These are phyloP conservation scores for Trichoderma aggressivum DNA, from an alignment of 2,329 filamentous ascomycete genomes.

Conservation along the genomic window DNA sequence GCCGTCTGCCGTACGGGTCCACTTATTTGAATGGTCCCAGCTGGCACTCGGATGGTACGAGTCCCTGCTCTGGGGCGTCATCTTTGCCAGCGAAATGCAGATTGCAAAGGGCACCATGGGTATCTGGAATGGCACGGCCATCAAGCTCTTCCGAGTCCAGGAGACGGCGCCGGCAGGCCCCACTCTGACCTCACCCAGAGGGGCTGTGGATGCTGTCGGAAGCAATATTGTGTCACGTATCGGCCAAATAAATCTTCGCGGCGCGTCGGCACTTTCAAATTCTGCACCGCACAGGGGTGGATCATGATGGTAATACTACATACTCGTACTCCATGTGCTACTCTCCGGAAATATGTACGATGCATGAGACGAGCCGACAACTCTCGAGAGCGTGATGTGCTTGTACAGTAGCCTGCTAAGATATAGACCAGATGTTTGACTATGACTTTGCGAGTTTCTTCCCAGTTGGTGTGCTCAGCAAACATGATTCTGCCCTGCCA, in stretches of 20 bases:
- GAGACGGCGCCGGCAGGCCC: slow-evolving; percentile 78
- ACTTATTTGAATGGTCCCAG: slow-evolving; percentile 92
- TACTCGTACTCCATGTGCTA: background rate
- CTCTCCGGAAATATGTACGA: background rate
- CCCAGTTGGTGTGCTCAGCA: background rate
- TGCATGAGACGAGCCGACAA: background rate
- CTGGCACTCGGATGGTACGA: slow-evolving; percentile 94
- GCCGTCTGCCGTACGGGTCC: slow-evolving; percentile 68
- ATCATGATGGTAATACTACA: background rate
- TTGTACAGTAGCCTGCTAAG: background rate
- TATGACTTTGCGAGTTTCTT: background rate
- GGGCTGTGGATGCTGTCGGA: slow-evolving; percentile 89
- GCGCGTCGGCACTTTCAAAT: slow-evolving; percentile 32
- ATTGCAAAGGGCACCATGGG: slow-evolving; percentile 82
- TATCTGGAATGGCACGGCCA: slow-evolving; percentile 87
- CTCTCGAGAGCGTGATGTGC: background rate
- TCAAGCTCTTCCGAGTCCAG: slow-evolving; percentile 87
- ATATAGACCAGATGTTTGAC: background rate
- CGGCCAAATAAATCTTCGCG: slow-evolving; percentile 71
- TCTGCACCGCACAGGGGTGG: slow-evolving; percentile 19
- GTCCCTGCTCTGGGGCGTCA: slow-evolving; percentile 86
- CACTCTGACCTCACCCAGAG: slow-evolving; percentile 77
- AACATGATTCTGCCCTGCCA: background rate
- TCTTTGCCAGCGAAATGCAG: slow-evolving; percentile 88
- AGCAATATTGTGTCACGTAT: slow-evolving; percentile 86